Evolutionary conservation across 2,329 filamentous ascomycete species (phyloP), one percentile per base, ranked within the genome.

Genomic region (Cercospora janseana): DNA sequence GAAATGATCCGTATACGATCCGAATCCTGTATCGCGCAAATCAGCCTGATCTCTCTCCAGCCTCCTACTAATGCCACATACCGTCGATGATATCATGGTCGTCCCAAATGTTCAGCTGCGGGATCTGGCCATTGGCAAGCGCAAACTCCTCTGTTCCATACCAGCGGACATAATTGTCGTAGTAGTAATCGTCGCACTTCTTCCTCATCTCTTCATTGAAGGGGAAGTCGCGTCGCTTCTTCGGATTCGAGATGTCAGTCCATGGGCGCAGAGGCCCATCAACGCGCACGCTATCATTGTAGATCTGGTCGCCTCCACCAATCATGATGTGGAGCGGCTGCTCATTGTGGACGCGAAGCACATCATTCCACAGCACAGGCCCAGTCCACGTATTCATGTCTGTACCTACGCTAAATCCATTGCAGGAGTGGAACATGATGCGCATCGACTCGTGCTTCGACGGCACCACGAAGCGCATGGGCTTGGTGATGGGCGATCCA

Each of bases 261-360:
- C 82, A 85, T 4, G 71, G 63, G 61, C 81, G 82, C 20, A 97
- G 72, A 1, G 92, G 92, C 0, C 91, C 92, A 44, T 84, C 76
- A 1, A 95, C 88, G 56, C 92, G 81, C 58, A 97, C 88, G 18
- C 87, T 88, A 49, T 85, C 82, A 58, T 85, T 84, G 70, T 85
- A 85, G 59, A 85, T 83, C 70, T 96, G 92, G 65, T 97, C 92
- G 52, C 92, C 92, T 50, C 92, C 92, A 45, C 92, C 92, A 55
- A 96, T 80, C 84, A 85, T 87, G 58, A 82, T 78, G 62, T 83
- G 80, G 66, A 85, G 82, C 6, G 81, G 80, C 56, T 74, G 75
- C 64, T 78, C 65, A 59, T 74, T 74, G 60, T 85, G 82, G 51
- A 80, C 70, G 37, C 81, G 77, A 49, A 84, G 63, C 24, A 83